Conservation (phyloP, 1,284 basidiomycete species). For the Pseudozyma sp. region DNA sequence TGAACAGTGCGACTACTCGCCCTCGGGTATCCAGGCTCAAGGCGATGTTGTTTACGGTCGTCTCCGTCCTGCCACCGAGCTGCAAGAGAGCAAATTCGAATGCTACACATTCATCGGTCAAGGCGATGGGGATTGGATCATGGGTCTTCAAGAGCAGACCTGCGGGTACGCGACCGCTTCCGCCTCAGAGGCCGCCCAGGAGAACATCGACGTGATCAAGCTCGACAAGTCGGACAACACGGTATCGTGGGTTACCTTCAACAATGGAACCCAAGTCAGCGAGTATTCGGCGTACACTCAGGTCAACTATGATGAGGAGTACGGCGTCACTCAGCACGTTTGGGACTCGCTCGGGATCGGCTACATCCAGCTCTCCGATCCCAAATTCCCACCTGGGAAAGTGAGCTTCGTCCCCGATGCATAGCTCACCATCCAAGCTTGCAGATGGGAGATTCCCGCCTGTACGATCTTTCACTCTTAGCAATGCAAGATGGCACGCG, state of each 20-base stretch:
- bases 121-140: conserved; percentile 4
- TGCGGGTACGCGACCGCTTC: conserved; percentile 12
- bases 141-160: conserved; percentile 6
- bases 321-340: conserved; percentile 24
- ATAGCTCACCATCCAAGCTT: too few relatives aligned
- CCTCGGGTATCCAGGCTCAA: conserved; percentile 7
- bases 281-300: conserved; percentile 20
- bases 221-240: conserved; percentile 15
- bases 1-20: conserved; percentile 34
- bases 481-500: too few relatives aligned
- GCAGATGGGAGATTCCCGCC: too few relatives aligned
- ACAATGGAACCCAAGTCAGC: neutral
- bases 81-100: conserved; percentile 6
- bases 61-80: conserved; percentile 20
- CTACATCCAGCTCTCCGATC: conserved; percentile 8
- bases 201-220: neutral
- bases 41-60: conserved; percentile 24
- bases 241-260: conserved; percentile 11
- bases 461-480: too few relatives aligned
- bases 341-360: conserved; percentile 18
- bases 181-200: neutral
- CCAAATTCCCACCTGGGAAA: conserved; percentile 25
- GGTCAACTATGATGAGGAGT: conserved; percentile 20
- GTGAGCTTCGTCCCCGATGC: conserved; percentile 10
- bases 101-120: conserved; percentile 16